Conservation (phyloP, 495 filamentous ascomycete genomes). For the Saxophila tyrrhenica region DNA sequence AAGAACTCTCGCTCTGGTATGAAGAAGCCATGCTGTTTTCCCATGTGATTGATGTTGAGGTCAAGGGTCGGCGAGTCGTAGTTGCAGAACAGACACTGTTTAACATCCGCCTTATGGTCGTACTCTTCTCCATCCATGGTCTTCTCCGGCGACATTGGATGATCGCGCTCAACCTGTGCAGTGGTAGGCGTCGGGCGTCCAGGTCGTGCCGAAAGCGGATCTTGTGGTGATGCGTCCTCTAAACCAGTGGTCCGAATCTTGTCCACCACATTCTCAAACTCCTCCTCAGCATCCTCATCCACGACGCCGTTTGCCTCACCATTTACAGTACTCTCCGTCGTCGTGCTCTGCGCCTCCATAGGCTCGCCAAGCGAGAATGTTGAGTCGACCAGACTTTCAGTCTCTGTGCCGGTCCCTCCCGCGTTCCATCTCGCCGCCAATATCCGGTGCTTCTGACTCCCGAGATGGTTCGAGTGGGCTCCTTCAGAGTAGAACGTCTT, state of each 20-base stretch:
- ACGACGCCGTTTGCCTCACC: conserved; percentile 32
- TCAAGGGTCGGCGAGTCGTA: conserved; percentile 58
- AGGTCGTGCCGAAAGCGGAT: conserved; percentile 41
- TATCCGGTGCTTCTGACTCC: conserved; percentile 79
- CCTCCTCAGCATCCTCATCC: conserved; percentile 55
- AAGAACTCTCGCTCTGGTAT: conserved; percentile 80
- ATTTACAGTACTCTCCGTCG: conserved; percentile 14
- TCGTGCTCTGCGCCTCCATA: conserved; percentile 37
- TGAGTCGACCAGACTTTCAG: conserved; percentile 69
- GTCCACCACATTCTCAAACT: conserved; percentile 69
- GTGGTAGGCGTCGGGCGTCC: conserved; percentile 45
- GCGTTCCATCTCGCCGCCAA: conserved; percentile 39
- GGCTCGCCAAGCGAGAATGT: conserved; percentile 85
- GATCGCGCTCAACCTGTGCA: conserved; percentile 31
- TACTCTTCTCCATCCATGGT: conserved; percentile 23
- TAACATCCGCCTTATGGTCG: conserved; percentile 29
- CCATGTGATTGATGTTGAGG: conserved; percentile 79
- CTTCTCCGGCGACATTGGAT: conserved; percentile 26
- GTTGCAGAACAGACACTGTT: conserved; percentile 84
- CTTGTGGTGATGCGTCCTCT: conserved; percentile 35
- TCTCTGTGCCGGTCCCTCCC: conserved; percentile 29
- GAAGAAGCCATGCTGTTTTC: conserved; percentile 87
- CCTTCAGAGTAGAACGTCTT: conserved; percentile 95
- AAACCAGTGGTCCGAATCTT: conserved; percentile 63
- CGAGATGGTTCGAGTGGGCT: conserved; percentile 84